Evolutionary conservation across 73 alveolate species (phyloP).

Genomic region (Blepharisma japonicum): DNA sequence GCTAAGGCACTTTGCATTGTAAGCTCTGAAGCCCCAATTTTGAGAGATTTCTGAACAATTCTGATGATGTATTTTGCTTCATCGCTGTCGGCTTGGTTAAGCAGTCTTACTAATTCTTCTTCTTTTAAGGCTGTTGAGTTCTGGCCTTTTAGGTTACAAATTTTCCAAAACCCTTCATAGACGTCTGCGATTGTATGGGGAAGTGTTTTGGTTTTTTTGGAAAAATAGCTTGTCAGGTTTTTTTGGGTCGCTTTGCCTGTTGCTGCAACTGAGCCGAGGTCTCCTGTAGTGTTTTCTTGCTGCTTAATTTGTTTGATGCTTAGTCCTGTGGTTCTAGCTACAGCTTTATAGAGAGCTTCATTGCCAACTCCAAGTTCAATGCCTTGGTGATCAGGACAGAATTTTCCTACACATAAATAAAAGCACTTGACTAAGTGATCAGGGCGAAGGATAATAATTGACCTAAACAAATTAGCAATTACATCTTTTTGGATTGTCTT

Average conservation of each 20-base stretch:
- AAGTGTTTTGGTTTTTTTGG: conserved; percentile 52
- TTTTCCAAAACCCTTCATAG: conserved; percentile 36
- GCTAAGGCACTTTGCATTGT: conserved; percentile 91
- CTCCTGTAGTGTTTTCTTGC: conserved; percentile 81
- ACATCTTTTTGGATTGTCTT: conserved; percentile 74
- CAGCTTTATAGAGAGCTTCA: conserved; percentile 84
- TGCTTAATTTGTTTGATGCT: conserved; percentile 81
- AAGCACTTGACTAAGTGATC: conserved; percentile 55
- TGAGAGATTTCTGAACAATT: conserved; percentile 86
- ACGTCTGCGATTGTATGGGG: conserved; percentile 54
- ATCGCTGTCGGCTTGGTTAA: conserved; percentile 83
- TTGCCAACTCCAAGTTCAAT: conserved; percentile 96
- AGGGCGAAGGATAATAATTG: conserved; percentile 64
- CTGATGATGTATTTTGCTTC: conserved; percentile 93
- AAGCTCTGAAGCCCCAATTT: conserved; percentile 97
- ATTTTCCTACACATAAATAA: conserved; percentile 87
- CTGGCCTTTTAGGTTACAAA: conserved; percentile 76
- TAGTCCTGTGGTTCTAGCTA: conserved; percentile 87
- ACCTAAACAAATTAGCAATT: conserved; percentile 71
- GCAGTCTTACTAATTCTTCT: conserved; percentile 64
- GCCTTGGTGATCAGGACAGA: conserved; percentile 94
- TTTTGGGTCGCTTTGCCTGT: conserved; percentile 81
- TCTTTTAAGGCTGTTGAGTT: conserved; percentile 79
- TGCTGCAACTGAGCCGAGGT: conserved; percentile 91
- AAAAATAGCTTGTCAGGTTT: conserved; percentile 74